phyloP scores from a whole-genome alignment of 192 early-diverging fungal species.

The Gamsiella multidivaricata region DNA sequence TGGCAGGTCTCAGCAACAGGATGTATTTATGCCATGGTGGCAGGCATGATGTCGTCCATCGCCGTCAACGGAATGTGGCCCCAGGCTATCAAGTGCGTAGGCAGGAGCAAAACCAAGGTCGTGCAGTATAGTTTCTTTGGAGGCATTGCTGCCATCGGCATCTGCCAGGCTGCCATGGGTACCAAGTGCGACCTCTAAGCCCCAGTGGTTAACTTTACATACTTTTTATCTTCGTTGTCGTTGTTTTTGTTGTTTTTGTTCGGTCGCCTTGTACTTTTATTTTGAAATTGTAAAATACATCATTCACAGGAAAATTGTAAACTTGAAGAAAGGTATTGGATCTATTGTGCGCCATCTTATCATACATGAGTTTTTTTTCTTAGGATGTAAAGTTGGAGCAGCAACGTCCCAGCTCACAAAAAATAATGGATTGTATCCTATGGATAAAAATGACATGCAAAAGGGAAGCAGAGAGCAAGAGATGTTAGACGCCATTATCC shows the following conservation, averaged over 20 bases:
- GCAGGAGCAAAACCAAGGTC: constrained; percentile 38
- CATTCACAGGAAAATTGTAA: not conserved
- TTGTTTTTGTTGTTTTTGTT: not conserved
- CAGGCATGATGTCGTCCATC: constrained; percentile 67
- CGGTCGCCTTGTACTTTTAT: not conserved
- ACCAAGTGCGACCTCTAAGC: constrained; percentile 38
- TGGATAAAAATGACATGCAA: not conserved
- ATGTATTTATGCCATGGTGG: constrained; percentile 61
- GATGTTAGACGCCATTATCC: not conserved
- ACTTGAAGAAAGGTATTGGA: not conserved
- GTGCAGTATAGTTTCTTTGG: constrained; percentile 46
- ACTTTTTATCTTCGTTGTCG: not conserved
- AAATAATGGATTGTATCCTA: constrained; percentile 56
- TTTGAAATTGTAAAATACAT: not conserved
- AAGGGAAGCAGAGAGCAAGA: not conserved
- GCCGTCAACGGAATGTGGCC: constrained; percentile 60
- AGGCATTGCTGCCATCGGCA: constrained; percentile 44
- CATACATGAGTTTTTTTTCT: constrained; percentile 2
- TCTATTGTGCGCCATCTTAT: no score
- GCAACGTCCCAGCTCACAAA: constrained; percentile 16
- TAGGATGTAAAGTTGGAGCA: no score
- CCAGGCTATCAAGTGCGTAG: constrained; percentile 53
- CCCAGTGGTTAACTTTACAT: not conserved
- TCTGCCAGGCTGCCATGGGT: constrained; percentile 51
- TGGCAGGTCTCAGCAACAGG: constrained; percentile 61